Conservation (phyloP, 2,329 filamentous ascomycete species). For the Penicillium sp. region DNA sequence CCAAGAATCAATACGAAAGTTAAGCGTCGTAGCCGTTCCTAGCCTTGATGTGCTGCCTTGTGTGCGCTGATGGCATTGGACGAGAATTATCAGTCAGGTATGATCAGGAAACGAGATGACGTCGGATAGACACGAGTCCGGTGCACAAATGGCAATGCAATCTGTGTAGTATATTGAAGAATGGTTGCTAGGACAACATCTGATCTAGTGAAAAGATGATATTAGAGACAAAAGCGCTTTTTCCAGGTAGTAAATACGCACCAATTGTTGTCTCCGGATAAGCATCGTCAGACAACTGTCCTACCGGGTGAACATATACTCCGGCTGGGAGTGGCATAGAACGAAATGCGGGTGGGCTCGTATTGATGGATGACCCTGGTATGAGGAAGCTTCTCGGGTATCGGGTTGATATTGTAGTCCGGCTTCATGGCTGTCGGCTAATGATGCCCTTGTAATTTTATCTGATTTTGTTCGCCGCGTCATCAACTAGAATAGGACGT, state of each 20-base stretch:
- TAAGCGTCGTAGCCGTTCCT: background rate
- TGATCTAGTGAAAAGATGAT: background rate
- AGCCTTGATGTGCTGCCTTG: background rate
- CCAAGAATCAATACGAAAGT: background rate
- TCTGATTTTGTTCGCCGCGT: too few relatives aligned
- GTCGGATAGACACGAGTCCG: accelerated
- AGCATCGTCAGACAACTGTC: background rate
- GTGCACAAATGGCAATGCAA: background rate
- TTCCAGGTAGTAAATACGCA: background rate
- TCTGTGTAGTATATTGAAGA: background rate
- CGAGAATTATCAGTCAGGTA: background rate
- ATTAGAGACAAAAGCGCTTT: background rate
- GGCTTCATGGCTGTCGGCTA: background rate
- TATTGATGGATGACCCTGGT: background rate
- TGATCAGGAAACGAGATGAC: background rate
- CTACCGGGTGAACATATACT: background rate
- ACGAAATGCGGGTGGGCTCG: background rate
- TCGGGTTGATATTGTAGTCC: background rate
- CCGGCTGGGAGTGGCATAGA: background rate
- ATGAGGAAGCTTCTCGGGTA: background rate
- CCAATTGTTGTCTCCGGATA: background rate
- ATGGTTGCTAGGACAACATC: background rate
- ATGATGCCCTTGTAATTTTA: background rate
- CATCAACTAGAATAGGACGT: background rate
- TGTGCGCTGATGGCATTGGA: too few relatives aligned